A percentile compares a stretch with the other conserved stretches of the same genome.
phyloP scores from a whole-genome alignment of 108 stramenopile genomes.

The Schizochytrium sp. region DNA sequence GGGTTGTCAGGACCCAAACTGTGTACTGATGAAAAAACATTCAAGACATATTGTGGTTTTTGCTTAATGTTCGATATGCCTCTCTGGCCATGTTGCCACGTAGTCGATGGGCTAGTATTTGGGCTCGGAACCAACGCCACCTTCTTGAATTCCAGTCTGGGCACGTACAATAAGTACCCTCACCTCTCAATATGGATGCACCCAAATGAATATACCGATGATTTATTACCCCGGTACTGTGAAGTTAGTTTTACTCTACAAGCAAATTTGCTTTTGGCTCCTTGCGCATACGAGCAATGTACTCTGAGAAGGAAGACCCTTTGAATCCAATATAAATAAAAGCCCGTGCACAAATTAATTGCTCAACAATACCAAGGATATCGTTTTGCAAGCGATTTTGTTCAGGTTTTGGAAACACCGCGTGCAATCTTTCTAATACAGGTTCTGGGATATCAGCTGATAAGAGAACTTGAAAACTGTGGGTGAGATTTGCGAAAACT shows the following conservation, averaged over 20 bases:
- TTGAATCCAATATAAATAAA: conserved; percentile 49
- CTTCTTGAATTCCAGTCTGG: too few species aligned
- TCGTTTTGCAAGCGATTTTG: neutral
- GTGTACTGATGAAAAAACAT: too few species aligned
- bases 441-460: neutral
- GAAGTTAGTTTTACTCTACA: neutral
- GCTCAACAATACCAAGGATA: conserved; percentile 49
- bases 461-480: neutral
- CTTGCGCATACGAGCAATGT: conserved; percentile 24
- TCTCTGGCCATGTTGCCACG: too few species aligned
- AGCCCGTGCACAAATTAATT: conserved; percentile 17
- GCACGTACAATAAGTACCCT: too few species aligned
- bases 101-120: too few species aligned
- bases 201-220: neutral
- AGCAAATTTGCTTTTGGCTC: conserved; percentile 18
- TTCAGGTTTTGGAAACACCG: neutral
- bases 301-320: conserved; percentile 38
- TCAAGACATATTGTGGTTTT: too few species aligned
- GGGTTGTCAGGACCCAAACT: too few species aligned
- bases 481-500: conserved; percentile 10
- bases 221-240: neutral
- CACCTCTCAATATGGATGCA: neutral
- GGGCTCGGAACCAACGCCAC: too few species aligned
- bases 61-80: too few species aligned
- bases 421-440: neutral